A percentile compares a stretch with the other conserved stretches of the same genome.
phyloP scores from a whole-genome alignment of 768 basidiomycete species.

The Phlegmacium glaucopus region DNA sequence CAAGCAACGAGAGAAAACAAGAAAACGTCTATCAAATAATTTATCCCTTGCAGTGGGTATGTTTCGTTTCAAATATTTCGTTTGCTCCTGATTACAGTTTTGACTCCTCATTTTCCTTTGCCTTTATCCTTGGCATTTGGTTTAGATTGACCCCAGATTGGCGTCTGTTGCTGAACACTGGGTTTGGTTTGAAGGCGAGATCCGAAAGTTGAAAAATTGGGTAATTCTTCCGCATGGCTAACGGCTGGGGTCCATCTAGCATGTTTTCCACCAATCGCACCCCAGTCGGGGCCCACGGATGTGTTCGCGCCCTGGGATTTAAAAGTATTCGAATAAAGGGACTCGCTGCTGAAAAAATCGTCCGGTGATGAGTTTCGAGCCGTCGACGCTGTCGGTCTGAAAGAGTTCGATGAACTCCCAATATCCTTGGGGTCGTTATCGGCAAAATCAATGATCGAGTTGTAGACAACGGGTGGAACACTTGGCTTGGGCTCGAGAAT shows the following conservation, averaged over 20 bases:
- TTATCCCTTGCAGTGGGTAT: constrained; percentile 15
- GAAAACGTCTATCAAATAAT: constrained; percentile 6
- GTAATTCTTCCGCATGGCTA: background rate
- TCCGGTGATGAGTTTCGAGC: constrained; percentile 25
- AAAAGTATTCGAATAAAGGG: constrained; percentile 20
- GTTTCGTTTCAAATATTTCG: constrained; percentile 15
- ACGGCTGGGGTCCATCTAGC: constrained; percentile 7
- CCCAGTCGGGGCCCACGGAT: background rate
- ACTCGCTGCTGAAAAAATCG: constrained; percentile 20
- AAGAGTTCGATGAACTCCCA: constrained; percentile 19
- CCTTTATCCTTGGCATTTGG: constrained; percentile 4
- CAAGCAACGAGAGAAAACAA: constrained; percentile 6
- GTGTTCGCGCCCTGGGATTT: constrained; percentile 5
- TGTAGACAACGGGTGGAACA: constrained; percentile 33
- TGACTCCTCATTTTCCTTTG: constrained; percentile 2
- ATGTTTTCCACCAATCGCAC: constrained; percentile 6
- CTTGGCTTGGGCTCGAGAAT: constrained; percentile 43
- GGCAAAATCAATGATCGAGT: constrained; percentile 34
- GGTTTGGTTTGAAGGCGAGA: constrained; percentile 1
- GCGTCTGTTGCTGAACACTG: constrained; percentile 1
- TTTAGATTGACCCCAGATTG: constrained; percentile 7
- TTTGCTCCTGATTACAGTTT: constrained; percentile 4
- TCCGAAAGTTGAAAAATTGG: constrained; percentile 4
- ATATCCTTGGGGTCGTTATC: constrained; percentile 15
- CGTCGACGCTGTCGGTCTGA: constrained; percentile 24